Percentiles rank a stretch among this genome's conserved stretches.
phyloP scores from a whole-genome alignment of 2,329 filamentous ascomycete species.

The Ophiostoma sp. region DNA sequence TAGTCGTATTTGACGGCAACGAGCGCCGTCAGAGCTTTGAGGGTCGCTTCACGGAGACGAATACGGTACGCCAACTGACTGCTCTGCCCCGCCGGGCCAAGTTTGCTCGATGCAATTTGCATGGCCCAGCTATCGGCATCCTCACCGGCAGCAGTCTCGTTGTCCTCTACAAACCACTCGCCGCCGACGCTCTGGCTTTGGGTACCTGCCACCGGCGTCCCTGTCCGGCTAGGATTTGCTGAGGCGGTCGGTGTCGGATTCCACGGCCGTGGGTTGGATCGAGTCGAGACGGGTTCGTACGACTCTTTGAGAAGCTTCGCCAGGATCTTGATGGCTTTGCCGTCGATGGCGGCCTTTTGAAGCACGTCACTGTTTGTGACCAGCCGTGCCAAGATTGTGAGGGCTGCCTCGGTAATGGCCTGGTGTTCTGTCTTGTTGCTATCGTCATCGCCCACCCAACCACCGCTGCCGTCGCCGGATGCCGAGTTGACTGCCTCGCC shows the following conservation, averaged over 20 bases:
- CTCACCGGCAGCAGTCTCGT: not conserved
- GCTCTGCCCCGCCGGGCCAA: conserved; percentile 64
- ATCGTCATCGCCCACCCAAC: conserved; percentile 39
- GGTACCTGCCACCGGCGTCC: conserved; percentile 18
- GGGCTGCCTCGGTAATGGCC: conserved; percentile 67
- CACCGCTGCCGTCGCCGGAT: conserved; percentile 31
- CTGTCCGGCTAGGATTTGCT: conserved; percentile 2
- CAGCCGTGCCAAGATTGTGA: conserved; percentile 73
- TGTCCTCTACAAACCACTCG: not conserved
- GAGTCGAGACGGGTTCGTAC: conserved; percentile 47
- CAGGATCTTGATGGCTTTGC: conserved; percentile 49
- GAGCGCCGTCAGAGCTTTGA: conserved; percentile 80
- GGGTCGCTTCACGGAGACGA: conserved; percentile 70
- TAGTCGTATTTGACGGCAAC: conserved; percentile 80
- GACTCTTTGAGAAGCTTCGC: conserved; percentile 52
- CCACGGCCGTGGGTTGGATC: conserved; percentile 40
- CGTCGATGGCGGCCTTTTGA: conserved; percentile 79
- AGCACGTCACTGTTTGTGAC: conserved; percentile 76
- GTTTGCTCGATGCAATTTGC: conserved; percentile 39
- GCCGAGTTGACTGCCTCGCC: conserved; percentile 41
- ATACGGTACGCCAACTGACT: conserved; percentile 66
- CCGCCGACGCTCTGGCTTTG: not conserved
- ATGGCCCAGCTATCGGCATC: conserved; percentile 25
- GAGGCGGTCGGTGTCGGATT: conserved; percentile 36
- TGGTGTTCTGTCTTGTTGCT: conserved; percentile 45